Evolutionary conservation across 768 basidiomycete species (phyloP), one percentile per base, ranked within the genome.

Genomic region (Termitomyces heimii): DNA sequence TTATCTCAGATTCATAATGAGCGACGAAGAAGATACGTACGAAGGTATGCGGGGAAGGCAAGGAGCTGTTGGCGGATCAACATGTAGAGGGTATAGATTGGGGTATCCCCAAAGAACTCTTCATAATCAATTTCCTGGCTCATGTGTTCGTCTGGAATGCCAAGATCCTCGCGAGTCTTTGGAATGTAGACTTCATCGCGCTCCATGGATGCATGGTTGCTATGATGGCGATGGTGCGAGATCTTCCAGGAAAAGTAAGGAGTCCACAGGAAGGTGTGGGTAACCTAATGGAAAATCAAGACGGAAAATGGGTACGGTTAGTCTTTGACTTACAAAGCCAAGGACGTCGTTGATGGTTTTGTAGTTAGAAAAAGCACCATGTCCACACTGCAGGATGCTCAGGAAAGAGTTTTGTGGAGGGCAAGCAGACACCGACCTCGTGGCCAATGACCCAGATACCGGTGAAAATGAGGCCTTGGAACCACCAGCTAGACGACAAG

Each of bases 371-470:
- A 82, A 82, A 5, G 81, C 81, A 14, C 79, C 77, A 64, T 84
- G 82, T 10, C 82, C 82, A 62, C 81, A 82, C 79, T 82, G 55
- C 44, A 37, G 14, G 39, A 24, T 53, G 48, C n/a, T 39, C 29
- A 57, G 26, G 29, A 60, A 29, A 54, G 24, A 55, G 54, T 32
- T 49, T 22, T 28, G 34, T 29, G 13, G 47, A 5, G 52, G 52
- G 52, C 9, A 28, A 28, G 49, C 50, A 24, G 9, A 53, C 22
- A 43, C 67, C 26, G 53, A 79, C 80, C 67, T 83, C 82, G 58
- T 83, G 82, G 20, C 82, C 82, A 44, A 83, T 81, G 31, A 82
- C 80, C 81, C 81, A 83, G 39, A 82, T 73, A 7, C 81, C 82
- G 4, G 81, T 81, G 57, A 82, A 78, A 31, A 80, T 76, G n/a